Evolutionary conservation across 495 filamentous ascomycete species (phyloP).

Genomic region (Cercophora samala): DNA sequence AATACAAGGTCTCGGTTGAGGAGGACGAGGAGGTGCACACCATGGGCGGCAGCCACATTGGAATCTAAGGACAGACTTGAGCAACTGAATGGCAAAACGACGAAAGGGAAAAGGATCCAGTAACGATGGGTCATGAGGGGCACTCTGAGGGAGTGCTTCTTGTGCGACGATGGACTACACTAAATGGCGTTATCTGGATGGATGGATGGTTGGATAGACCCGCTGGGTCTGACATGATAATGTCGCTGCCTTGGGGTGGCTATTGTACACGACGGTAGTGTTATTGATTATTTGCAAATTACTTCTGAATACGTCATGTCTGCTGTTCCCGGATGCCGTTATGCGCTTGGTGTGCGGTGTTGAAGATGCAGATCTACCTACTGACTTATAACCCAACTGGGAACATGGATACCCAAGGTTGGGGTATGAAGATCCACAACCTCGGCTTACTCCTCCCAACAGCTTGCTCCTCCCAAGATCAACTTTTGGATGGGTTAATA

Average conservation of each 20-base stretch:
- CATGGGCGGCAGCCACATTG: slow-evolving; percentile 14
- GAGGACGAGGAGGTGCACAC: slow-evolving; percentile 55
- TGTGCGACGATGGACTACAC: neutral
- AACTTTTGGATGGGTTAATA: neutral
- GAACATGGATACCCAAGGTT: neutral
- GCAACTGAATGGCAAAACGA: neutral
- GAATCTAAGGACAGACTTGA: neutral
- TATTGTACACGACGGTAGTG: neutral
- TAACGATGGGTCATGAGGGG: neutral
- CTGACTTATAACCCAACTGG: neutral
- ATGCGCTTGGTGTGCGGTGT: neutral
- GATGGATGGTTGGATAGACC: neutral
- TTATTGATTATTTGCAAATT: neutral
- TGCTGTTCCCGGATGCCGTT: too few species aligned
- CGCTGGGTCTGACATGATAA: neutral
- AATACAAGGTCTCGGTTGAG: slow-evolving; percentile 68
- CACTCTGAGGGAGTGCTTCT: neutral
- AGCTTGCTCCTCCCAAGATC: neutral
- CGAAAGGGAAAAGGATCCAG: neutral
- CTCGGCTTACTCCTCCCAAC: neutral
- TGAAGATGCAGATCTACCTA: neutral
- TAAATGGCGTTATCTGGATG: neutral
- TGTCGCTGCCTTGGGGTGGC: too few species aligned
- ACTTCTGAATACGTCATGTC: neutral
- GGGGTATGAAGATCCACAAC: neutral